Conservation (phyloP, 2,329 filamentous ascomycete genomes). For the Penicillium sp. region DNA sequence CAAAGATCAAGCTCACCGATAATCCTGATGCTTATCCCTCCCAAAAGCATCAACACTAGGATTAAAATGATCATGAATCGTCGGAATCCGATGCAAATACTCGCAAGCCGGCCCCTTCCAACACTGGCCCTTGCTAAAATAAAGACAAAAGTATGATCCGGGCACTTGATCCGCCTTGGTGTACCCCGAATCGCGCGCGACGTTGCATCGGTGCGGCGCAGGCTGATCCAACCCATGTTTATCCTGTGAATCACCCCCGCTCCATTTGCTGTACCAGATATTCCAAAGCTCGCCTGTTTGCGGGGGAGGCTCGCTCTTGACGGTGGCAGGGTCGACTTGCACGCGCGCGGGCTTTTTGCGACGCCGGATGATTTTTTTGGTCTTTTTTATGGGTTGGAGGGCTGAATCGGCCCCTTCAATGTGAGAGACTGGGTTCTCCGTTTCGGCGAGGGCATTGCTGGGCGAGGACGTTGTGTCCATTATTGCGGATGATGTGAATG, state of each 20-base stretch:
- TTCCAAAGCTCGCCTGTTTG: constrained; percentile 97
- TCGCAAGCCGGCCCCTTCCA: constrained; percentile 91
- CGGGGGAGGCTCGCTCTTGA: constrained; percentile 81
- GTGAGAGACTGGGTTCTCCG: constrained; percentile 22
- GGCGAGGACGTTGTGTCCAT: constrained; percentile 35
- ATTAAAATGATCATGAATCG: constrained; percentile 85
- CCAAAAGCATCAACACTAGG: constrained; percentile 95
- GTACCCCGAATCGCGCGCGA: constrained; percentile 77
- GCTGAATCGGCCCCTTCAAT: constrained; percentile 27
- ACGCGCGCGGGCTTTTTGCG: constrained; percentile 87
- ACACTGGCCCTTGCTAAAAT: constrained; percentile 42
- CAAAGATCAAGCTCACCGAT: neutral
- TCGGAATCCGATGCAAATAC: constrained; percentile 86
- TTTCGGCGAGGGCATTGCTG: constrained; percentile 32
- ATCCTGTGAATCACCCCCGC: constrained; percentile 90
- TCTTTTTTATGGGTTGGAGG: constrained; percentile 56
- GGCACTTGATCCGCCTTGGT: constrained; percentile 74
- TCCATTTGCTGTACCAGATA: constrained; percentile 99
- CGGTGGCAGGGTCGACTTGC: constrained; percentile 82
- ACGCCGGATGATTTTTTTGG: constrained; percentile 89
- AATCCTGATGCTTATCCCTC: constrained; percentile 26
- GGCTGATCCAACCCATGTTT: constrained; percentile 81
- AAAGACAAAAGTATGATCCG: constrained; percentile 89
- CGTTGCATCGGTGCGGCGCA: constrained; percentile 82
- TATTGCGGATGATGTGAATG: constrained; percentile 8